These are phyloP conservation scores for Eucalyptus brandiana DNA, from an alignment of 345 rosid genomes.

Conservation along the genomic window DNA sequence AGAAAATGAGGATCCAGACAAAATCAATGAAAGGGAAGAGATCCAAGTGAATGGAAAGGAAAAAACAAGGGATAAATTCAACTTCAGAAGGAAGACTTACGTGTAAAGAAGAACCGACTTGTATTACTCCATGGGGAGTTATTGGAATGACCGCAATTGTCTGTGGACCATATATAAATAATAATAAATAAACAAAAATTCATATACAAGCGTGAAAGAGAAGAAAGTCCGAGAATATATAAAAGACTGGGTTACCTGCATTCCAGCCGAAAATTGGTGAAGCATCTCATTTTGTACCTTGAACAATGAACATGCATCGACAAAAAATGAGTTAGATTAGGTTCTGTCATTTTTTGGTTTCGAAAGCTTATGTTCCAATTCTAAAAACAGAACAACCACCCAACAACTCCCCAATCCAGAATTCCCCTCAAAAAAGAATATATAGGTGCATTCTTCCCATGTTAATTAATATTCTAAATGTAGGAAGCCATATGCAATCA, in stretches of 20 bases:
- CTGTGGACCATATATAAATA: conserved; percentile 18
- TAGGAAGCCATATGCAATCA: neutral
- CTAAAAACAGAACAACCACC: neutral
- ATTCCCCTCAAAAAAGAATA: neutral
- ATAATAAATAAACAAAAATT: neutral
- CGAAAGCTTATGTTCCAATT: neutral
- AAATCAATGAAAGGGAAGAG: too few species aligned
- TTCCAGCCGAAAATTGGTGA: conserved; percentile 79
- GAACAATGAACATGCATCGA: neutral
- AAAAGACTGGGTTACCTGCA: conserved; percentile 51
- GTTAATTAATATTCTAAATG: neutral
- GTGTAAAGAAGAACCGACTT: conserved; percentile 64
- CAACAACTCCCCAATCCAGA: neutral
- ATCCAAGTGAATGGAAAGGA: neutral
- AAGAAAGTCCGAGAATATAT: neutral
- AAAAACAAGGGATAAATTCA: neutral
- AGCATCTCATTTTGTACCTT: conserved; percentile 67
- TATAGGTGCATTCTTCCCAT: neutral
- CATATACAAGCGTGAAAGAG: neutral
- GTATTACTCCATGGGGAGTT: conserved; percentile 80
- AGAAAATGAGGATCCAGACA: too few species aligned
- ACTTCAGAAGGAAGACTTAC: conserved; percentile 30
- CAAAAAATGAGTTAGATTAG: neutral
- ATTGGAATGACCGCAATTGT: conserved; percentile 81
- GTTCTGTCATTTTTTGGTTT: neutral